A percentile compares a stretch with the other conserved stretches of the same genome.
Conservation (phyloP, 257 asterid genomes). For the Lantana camara region DNA sequence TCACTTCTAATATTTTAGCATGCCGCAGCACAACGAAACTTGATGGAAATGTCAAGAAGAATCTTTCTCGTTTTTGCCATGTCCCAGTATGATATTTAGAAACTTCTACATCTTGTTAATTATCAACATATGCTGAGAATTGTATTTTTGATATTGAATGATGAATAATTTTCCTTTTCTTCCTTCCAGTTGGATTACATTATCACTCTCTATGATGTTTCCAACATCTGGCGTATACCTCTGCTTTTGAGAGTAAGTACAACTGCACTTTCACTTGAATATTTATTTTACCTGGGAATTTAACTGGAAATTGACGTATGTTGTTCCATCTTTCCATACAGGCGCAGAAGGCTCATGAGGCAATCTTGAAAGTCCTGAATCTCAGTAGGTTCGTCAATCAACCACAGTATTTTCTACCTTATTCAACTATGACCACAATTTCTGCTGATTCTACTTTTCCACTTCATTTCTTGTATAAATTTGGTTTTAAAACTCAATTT, state of each 20-base stretch:
- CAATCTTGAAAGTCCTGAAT: slow-evolving; percentile 79
- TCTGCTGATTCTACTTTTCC: slow-evolving; percentile 13
- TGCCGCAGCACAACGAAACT: slow-evolving; percentile 92
- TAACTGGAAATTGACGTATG: no score
- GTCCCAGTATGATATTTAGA: slow-evolving; percentile 58
- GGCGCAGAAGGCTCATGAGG: slow-evolving; percentile 95
- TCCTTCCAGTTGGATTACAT: slow-evolving; percentile 60
- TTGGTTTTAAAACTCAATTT: slow-evolving; percentile 14
- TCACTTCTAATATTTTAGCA: slow-evolving; percentile 80
- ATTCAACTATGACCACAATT: no score
- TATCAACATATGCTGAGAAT: slow-evolving; percentile 21
- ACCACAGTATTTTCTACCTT: slow-evolving; percentile 24
- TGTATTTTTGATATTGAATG: slow-evolving; percentile 6
- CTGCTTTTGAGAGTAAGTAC: slow-evolving; percentile 73
- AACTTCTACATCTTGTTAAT: slow-evolving; percentile 1
- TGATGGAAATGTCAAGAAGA: slow-evolving; percentile 68
- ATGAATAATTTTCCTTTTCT: slow-evolving; percentile 20
- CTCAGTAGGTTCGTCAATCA: slow-evolving; percentile 60
- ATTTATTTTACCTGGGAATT: slow-evolving; percentile 15
- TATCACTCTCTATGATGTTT: slow-evolving; percentile 75
- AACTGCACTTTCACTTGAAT: slow-evolving; percentile 12
- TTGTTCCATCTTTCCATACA: slow-evolving; percentile 31
- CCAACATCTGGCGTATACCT: slow-evolving; percentile 92
- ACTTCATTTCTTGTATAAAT: slow-evolving; percentile 1
- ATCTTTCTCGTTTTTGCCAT: slow-evolving; percentile 84